Evolutionary conservation across 371 early-diverging fungal genomes (phyloP), one percentile per base, ranked within the genome.

Genomic region (Smittium mucronatum): DNA sequence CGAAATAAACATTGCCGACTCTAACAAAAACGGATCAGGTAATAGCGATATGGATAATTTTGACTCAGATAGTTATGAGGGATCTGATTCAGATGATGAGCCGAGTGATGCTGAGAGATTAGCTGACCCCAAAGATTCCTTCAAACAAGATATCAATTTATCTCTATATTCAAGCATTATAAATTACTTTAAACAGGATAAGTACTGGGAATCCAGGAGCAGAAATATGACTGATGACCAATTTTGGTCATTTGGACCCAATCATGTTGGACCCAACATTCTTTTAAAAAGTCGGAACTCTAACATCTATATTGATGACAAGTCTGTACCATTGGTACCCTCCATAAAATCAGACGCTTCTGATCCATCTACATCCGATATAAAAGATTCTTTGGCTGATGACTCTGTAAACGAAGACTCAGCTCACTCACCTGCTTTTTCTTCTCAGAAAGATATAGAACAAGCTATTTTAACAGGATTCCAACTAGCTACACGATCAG

Each of bases 381-480:
- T 73, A 2, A 75, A 74, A 1, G 71, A 71, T 58, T 73, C 71
- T 31, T 31, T 35, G 2, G 72, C 69, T 16, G 70, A 76, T 15
- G 35, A 69, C 0, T 57, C 31, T 16, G 1, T 58, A 8, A n/a
- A n/a, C n/a, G n/a, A n/a, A n/a, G n/a, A n/a, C n/a, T n/a, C n/a
- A n/a, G n/a, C n/a, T n/a, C n/a, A n/a, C n/a, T n/a, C n/a, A n/a
- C n/a, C n/a, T n/a, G n/a, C 15, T 47, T 15, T 25, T 15, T 47
- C 47, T 15, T 47, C 25, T 15, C 8, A 25, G 25, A 47, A 47
- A 15, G 47, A 47, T 47, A 47, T 47, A 8, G 15, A 47, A 47
- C 88, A 89, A 78, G 80, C 85, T 69, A 83, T 98, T 28, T 81
- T 84, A n/a, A 87, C 92, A 25, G 98, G 94, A 0, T 99, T 98